A percentile compares a stretch with the other conserved stretches of the same genome.
phyloP scores from a whole-genome alignment of 768 basidiomycete species.

The Boletus subcaerulescens region DNA sequence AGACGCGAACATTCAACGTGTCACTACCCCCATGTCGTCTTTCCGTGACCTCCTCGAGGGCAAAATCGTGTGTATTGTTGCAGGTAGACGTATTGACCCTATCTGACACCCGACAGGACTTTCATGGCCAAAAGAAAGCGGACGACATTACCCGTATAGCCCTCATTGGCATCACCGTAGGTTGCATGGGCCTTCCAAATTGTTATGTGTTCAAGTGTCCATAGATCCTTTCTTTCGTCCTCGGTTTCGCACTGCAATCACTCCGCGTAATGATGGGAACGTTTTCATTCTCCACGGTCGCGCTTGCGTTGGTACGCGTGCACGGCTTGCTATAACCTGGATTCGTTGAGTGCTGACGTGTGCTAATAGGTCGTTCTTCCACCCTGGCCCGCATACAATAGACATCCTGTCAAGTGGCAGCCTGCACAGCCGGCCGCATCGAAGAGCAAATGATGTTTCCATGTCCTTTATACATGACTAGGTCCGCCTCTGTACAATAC shows the following conservation, averaged over 20 bases:
- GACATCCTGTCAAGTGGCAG: constrained; percentile 23
- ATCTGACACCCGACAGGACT: constrained; percentile 24
- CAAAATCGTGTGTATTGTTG: constrained; percentile 25
- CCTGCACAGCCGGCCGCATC: constrained; percentile 18
- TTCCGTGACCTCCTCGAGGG: constrained; percentile 30
- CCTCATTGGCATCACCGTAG: constrained; percentile 24
- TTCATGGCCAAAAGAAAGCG: constrained; percentile 29
- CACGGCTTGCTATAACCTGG: no score
- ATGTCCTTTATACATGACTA: neutral
- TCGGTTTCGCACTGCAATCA: constrained; percentile 30
- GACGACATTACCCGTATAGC: constrained; percentile 24
- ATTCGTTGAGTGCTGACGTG: neutral
- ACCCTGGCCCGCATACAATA: constrained; percentile 55
- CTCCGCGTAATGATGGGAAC: constrained; percentile 24
- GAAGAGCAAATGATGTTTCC: constrained; percentile 19
- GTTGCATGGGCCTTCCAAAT: constrained; percentile 1
- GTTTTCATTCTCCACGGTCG: constrained; percentile 20
- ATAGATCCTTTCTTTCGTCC: constrained; percentile 29
- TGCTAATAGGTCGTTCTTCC: constrained; percentile 53
- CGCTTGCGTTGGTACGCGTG: constrained; percentile 20
- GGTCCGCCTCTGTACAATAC: neutral
- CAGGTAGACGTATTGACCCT: neutral
- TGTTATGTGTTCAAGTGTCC: neutral
- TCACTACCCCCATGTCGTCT: constrained; percentile 19
- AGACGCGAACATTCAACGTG: constrained; percentile 2